A percentile compares a stretch with the other conserved stretches of the same genome.
phyloP scores from a whole-genome alignment of 371 early-diverging fungal species.

The Apophysomyces sp. region DNA sequence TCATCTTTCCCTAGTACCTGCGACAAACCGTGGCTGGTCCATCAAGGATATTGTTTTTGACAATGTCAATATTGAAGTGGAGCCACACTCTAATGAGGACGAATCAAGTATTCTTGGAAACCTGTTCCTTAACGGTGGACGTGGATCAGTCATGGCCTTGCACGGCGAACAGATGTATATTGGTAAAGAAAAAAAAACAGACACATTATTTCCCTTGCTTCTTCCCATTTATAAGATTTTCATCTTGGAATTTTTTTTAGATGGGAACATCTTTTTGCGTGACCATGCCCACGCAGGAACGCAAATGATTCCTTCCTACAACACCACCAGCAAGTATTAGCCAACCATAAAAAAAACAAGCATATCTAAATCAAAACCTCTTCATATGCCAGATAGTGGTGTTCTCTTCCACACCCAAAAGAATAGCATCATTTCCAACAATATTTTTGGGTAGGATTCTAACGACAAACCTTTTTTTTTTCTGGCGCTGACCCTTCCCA shows the following conservation, averaged over 20 bases:
- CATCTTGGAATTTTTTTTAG: constrained; percentile 9
- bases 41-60: constrained; percentile 43
- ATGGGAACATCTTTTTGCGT: constrained; percentile 43
- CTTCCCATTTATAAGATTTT: neutral
- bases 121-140: constrained; percentile 37
- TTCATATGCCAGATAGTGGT: constrained; percentile 22
- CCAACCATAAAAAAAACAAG: too few relatives aligned
- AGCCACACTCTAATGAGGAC: constrained; percentile 25
- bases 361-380: neutral
- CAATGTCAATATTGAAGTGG: constrained; percentile 34
- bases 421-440: constrained; percentile 39
- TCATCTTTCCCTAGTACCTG: constrained; percentile 13
- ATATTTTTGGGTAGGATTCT: constrained; percentile 45
- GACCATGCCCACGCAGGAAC: constrained; percentile 28
- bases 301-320: constrained; percentile 18
- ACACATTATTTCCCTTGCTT: neutral
- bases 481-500: too few relatives aligned
- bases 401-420: constrained; percentile 35
- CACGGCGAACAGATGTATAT: constrained; percentile 28
- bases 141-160: constrained; percentile 28
- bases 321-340: constrained; percentile 36
- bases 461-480: too few relatives aligned
- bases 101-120: constrained; percentile 34
- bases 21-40: constrained; percentile 27
- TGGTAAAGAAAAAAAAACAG: constrained; percentile 18